phyloP scores from a whole-genome alignment of 2,329 filamentous ascomycete genomes.

The Sclerotinia glacialis region DNA sequence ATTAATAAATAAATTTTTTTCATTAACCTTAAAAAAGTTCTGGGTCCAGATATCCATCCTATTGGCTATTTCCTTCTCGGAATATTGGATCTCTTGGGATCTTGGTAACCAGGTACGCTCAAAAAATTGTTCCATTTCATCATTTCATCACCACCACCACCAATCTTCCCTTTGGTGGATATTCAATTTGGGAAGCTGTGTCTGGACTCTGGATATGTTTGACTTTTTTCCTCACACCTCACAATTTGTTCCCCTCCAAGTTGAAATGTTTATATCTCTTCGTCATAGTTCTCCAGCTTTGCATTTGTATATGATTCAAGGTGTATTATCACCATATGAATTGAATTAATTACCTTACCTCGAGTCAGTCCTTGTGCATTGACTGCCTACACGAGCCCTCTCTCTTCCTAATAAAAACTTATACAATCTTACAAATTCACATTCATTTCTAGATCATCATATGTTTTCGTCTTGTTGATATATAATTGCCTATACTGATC shows the following conservation, averaged over 20 bases:
- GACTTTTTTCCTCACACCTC: not conserved
- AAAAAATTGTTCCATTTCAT: conserved; percentile 7
- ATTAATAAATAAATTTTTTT: too few relatives aligned
- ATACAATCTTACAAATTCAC: not conserved
- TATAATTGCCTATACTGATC: conserved; percentile 3
- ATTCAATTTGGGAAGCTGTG: conserved; percentile 2
- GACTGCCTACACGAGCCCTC: conserved; percentile 3
- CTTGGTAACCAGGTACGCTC: conserved; percentile 14
- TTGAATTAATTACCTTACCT: not conserved
- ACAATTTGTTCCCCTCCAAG: not conserved
- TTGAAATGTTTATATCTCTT: not conserved
- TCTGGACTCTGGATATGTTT: not conserved
- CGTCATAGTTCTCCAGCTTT: not conserved
- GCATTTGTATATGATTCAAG: not conserved
- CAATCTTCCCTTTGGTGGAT: conserved; percentile 5
- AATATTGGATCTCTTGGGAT: conserved; percentile 9
- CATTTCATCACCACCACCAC: too few relatives aligned
- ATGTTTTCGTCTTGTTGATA: not conserved
- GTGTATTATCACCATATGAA: not conserved
- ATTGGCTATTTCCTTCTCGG: conserved; percentile 2
- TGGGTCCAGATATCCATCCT: not conserved
- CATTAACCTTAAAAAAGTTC: not conserved
- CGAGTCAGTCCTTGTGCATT: conserved; percentile 16
- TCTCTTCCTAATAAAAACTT: not conserved
- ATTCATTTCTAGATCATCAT: conserved; percentile 1